Evolutionary conservation across 805 yeast species (phyloP).

Genomic region (Komagataella phaffii): DNA sequence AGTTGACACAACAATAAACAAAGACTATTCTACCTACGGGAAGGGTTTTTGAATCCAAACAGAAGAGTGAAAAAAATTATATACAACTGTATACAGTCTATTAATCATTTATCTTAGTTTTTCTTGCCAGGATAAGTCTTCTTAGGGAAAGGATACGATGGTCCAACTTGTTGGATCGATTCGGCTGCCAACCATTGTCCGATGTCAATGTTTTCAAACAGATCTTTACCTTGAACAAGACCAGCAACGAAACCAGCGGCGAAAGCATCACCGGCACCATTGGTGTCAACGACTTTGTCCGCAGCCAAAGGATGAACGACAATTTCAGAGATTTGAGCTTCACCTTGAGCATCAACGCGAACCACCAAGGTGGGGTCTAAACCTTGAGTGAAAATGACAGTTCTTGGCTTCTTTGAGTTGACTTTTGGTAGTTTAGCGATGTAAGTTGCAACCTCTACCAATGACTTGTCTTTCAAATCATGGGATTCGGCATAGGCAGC

Average conservation of each 20-base stretch:
- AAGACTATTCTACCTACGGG: background rate
- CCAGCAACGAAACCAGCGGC: slow-evolving; percentile 95
- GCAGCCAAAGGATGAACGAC: slow-evolving; percentile 63
- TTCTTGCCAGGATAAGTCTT: slow-evolving; percentile 19
- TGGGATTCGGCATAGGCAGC: slow-evolving; percentile 87
- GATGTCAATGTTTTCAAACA: slow-evolving; percentile 51
- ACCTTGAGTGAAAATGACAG: slow-evolving; percentile 93
- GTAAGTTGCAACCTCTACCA: slow-evolving; percentile 66
- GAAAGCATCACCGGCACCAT: slow-evolving; percentile 98
- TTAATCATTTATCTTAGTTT: background rate
- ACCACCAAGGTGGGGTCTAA: slow-evolving; percentile 80
- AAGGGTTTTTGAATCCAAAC: background rate
- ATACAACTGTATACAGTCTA: background rate
- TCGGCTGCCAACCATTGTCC: slow-evolving; percentile 96
- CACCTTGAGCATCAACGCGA: slow-evolving; percentile 27
- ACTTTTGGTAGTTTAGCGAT: slow-evolving; percentile 71
- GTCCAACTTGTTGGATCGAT: slow-evolving; percentile 89
- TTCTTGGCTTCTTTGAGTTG: slow-evolving; percentile 57
- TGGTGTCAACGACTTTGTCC: slow-evolving; percentile 72
- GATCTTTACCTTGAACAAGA: slow-evolving; percentile 55
- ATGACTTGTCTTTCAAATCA: slow-evolving; percentile 36
- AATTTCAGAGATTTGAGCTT: slow-evolving; percentile 38
- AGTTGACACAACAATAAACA: background rate
- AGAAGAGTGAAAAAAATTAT: background rate
- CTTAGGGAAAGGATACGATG: slow-evolving; percentile 81